These are phyloP conservation scores for Sporopachydermia quercuum DNA, from an alignment of 805 yeast genomes.

Conservation along the genomic window DNA sequence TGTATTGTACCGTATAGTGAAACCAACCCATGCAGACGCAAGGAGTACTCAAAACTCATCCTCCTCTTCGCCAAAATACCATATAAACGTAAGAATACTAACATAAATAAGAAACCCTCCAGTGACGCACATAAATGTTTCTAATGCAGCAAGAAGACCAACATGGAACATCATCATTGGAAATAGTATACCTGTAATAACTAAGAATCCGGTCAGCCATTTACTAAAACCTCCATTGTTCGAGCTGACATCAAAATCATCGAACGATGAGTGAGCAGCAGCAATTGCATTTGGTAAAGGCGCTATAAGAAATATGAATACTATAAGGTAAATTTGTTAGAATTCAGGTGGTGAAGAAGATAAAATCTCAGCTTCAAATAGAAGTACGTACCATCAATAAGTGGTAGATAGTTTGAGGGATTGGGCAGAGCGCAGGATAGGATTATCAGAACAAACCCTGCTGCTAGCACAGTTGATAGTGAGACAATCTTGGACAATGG, in stretches of 20 bases:
- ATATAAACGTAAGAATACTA: conserved; percentile 69
- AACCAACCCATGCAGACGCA: no score
- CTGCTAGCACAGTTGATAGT: conserved; percentile 62
- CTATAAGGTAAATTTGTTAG: conserved; percentile 11
- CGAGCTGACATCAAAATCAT: conserved; percentile 7
- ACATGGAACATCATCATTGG: conserved; percentile 72
- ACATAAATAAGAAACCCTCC: conserved; percentile 78
- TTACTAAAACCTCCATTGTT: conserved; percentile 54
- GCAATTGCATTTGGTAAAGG: conserved; percentile 59
- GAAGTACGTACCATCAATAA: conserved; percentile 40
- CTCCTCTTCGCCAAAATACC: conserved; percentile 51
- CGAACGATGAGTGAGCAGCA: conserved; percentile 12
- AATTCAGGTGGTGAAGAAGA: not conserved
- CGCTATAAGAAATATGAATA: conserved; percentile 50
- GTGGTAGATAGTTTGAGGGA: conserved; percentile 68
- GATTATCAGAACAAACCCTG: conserved; percentile 80
- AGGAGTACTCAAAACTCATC: conserved; percentile 14
- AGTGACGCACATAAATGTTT: conserved; percentile 57
- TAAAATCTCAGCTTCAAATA: conserved; percentile 8
- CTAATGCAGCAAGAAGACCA: conserved; percentile 49
- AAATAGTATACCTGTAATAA: conserved; percentile 49
- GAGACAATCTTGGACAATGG: conserved; percentile 71
- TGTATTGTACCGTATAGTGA: no score
- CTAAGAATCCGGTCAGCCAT: conserved; percentile 62
- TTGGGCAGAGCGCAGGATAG: conserved; percentile 78